Evolutionary conservation across 2,329 filamentous ascomycete species (phyloP).

Genomic region (Fusarium poae): DNA sequence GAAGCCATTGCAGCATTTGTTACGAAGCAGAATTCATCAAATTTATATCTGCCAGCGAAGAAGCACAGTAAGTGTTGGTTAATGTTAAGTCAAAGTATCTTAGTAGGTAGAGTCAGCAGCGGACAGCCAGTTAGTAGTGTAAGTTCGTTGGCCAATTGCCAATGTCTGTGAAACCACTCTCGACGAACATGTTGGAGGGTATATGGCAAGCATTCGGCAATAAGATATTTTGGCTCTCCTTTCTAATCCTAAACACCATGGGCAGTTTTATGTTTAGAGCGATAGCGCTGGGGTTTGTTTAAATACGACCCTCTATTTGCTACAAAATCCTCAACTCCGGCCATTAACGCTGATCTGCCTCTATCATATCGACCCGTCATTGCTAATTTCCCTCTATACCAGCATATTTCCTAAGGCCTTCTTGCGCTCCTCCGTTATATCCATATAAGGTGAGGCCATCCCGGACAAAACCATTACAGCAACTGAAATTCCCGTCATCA

Average conservation of each 20-base stretch:
- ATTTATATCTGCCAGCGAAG: neutral
- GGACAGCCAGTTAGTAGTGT: slow-evolving; percentile 25
- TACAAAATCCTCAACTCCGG: neutral
- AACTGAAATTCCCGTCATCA: slow-evolving; percentile 53
- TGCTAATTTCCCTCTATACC: slow-evolving; percentile 19
- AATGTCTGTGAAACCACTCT: slow-evolving; percentile 2
- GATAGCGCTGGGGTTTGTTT: neutral
- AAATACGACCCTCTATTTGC: slow-evolving; percentile 9
- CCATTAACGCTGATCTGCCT: slow-evolving; percentile 2
- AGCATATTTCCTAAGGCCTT: slow-evolving; percentile 25
- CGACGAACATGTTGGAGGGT: neutral
- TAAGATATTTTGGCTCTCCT: neutral
- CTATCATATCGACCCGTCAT: neutral
- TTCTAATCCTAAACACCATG: neutral
- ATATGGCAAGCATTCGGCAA: slow-evolving; percentile 1
- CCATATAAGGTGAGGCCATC: neutral
- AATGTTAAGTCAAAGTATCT: too few relatives aligned
- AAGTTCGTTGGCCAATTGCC: slow-evolving; percentile 32
- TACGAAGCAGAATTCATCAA: neutral
- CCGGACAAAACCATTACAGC: slow-evolving; percentile 56
- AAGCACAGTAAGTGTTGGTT: too few relatives aligned
- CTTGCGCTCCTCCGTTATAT: neutral
- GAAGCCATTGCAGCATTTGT: neutral
- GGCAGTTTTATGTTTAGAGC: neutral
- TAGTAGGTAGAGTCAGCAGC: slow-evolving; percentile 12